Evolutionary conservation across 768 basidiomycete genomes (phyloP), one percentile per base, ranked within the genome.

Genomic region (Auricularia sp.): DNA sequence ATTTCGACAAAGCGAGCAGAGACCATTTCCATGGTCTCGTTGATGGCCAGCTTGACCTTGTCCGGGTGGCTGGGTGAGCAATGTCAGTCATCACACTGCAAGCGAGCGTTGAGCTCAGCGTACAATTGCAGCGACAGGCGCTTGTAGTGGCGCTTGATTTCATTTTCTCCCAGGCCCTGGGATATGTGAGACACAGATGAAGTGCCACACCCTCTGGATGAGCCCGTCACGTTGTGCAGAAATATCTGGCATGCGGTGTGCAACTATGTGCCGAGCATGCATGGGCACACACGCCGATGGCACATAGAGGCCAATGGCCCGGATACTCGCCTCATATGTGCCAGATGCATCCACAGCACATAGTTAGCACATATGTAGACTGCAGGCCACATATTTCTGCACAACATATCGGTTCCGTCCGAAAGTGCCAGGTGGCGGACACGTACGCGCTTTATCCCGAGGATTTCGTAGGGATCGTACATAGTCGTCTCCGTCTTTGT

Each of bases 111-210:
- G n/a, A n/a, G n/a, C 14, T 29, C 11, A 21, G 39, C 29, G 36
- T 51, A 96, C 95, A 89, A 97, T 75, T 87, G 77, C 70, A 89
- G 82, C 2, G 95, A 95, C 18, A 98, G 82, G 70, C 89, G 89
- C 77, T 95, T 96, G 81, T 87, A 99, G 74, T 93, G 90, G 2
- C 91, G 88, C 76, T 98, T 99, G 75, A 99, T 95, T 47, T 93
- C 91, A 75, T 95, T 94, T 71, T 95, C 89, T 2, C 86, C 78
- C 2, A 81, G 73, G 33, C 83, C 83, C 89, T 93, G 24, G 14
- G 70, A 1, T 36, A 68, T 18, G 54, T 8, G 39, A 58, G 59
- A 29, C 45, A 69, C 14, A 65, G 59, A 54, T 29, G 29, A 29
- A 1, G 2, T 29, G 29, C 29, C 2, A 29, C 29, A 29, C 29